Evolutionary conservation across 2,329 filamentous ascomycete genomes (phyloP), one percentile per base, ranked within the genome.

Genomic region (Sclerotinia borealis): DNA sequence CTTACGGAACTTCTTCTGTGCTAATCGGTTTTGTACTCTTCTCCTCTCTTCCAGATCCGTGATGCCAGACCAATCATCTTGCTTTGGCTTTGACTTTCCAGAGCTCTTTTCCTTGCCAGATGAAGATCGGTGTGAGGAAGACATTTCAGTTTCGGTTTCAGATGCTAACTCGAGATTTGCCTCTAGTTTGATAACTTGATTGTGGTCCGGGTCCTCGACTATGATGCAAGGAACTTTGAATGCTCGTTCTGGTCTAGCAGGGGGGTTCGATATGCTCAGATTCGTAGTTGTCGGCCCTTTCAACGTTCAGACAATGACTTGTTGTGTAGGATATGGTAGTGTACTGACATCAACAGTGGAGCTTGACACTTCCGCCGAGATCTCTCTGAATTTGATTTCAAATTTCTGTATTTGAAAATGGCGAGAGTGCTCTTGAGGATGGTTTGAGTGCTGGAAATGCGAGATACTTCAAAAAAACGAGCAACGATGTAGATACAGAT

Each of bases 1-100:
- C 87, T 72, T 81, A 92, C 89, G 82, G 69, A 91, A 92, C 70
- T 91, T 91, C 68, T 89, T 81, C 71, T 92, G 89, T 2, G 89
- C 89, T 65, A 91, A 83, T 61, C 88, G 83, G 73, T 92, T 92
- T 74, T 92, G 89, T 58, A 92, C 88, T 65, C 88, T 86, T 66
- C 89, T 80, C 72, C 89, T 81, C 76, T 91, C 87, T 65, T 86
- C 85, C 0, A 87, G 87, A 69, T 92, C 88, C 8, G 83, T 83
- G 49, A 92, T 81, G 0, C 87, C 82, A 34, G 83, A 80, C 89
- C 89, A 92, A 76, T 91, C 85, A 67, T 89, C 81, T 66, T 71
- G 69, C 66, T 75, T 82, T 27, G 74, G 55, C 37, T 76, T 77
- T 6, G 78, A 82, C n/a, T 70, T 72, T 11, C 68, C 68, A 7